Evolutionary conservation across 495 filamentous ascomycete genomes (phyloP), one percentile per base, ranked within the genome.

Genomic region (Corynascus novoguineensis): DNA sequence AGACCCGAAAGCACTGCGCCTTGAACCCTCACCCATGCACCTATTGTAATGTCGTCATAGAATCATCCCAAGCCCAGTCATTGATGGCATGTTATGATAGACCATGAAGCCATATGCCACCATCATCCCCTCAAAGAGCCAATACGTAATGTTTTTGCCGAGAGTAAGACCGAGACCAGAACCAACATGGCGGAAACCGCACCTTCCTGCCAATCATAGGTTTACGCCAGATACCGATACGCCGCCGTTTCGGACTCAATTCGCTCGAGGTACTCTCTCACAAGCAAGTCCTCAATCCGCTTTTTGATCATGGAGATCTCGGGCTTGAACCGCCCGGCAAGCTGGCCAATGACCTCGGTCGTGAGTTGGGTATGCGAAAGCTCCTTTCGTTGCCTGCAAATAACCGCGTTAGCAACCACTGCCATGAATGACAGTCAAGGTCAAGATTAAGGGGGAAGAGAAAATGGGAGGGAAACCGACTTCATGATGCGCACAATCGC

Each of bases 401-500:
- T 10, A 12, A n/a, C n/a, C n/a, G n/a, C n/a, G n/a, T n/a, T n/a
- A n/a, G n/a, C n/a, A n/a, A n/a, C n/a, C 41, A 14, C 48, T 6
- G 0, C 3, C 40, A 55, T 62, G 60, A 37, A 31, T 29, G 32
- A 57, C 48, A 48, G 34, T 9, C 41, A 12, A 55, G 22, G 38
- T 35, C n/a, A 53, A n/a, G n/a, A 21, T 9, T 19, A 41, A 8
- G 55, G 41, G 15, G 47, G 21, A 40, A 42, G 9, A 11, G 15
- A 12, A 1, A 41, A 7, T 21, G 1, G 17, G n/a, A 4, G 47
- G 35, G 27, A 31, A 12, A 63, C 67, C 46, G 80, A 96, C 92
- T 96, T 96, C 92, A 97, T 97, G 66, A 92, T 95, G 15, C 92
- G 78, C 35, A 99, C 95, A 54, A 99, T 75, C 5, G 90, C 90